phyloP scores from a whole-genome alignment of 108 stramenopile species.

The Bacterosira constricta region DNA sequence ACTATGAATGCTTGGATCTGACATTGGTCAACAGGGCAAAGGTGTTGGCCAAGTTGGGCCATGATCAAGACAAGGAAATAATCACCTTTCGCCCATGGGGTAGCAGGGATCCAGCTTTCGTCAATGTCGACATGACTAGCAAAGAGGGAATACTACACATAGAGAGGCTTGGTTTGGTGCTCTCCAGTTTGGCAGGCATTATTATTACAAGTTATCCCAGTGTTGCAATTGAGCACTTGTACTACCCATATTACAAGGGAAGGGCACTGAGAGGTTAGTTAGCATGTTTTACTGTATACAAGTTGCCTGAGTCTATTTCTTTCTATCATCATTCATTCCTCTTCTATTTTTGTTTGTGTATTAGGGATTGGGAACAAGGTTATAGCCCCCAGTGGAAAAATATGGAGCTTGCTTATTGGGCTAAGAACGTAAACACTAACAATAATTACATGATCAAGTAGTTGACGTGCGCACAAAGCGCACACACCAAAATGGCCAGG shows the following conservation, averaged over 20 bases:
- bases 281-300: slow-evolving; percentile 57
- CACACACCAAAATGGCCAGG: no score
- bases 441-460: no score
- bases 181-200: slow-evolving; percentile 29
- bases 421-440: not conserved
- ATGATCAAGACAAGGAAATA: slow-evolving; percentile 10
- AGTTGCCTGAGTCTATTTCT: slow-evolving; percentile 11
- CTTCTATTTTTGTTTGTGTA: not conserved
- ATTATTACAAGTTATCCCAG: slow-evolving; percentile 39
- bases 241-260: slow-evolving; percentile 40
- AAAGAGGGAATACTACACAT: slow-evolving; percentile 21
- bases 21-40: slow-evolving; percentile 29
- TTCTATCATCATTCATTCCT: not conserved
- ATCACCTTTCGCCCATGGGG: slow-evolving; percentile 4
- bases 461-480: no score
- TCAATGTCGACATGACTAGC: slow-evolving; percentile 19
- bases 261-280: slow-evolving; percentile 44
- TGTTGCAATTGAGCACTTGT: slow-evolving; percentile 36
- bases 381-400: slow-evolving; percentile 46
- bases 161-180: slow-evolving; percentile 39
- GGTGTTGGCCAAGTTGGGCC: not conserved
- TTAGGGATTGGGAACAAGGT: slow-evolving; percentile 45
- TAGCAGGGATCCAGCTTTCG: not conserved
- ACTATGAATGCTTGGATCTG: slow-evolving; percentile 37
- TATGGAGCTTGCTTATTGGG: slow-evolving; percentile 48